Base-by-base conservation (phyloP, 768 basidiomycete genomes). In the Hericium coralloides region DNA sequence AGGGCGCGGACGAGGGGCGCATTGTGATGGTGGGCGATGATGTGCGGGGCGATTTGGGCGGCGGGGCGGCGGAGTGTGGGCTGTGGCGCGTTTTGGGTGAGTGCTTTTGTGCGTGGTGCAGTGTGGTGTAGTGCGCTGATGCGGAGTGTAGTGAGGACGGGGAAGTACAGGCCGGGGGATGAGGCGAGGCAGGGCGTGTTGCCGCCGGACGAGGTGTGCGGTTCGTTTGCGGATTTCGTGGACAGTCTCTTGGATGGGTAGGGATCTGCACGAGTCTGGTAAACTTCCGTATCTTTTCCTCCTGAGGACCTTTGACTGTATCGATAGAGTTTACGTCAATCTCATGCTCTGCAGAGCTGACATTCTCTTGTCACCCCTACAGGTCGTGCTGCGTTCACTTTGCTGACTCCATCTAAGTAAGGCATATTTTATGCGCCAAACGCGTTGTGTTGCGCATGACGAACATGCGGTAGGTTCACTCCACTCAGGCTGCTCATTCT, bases 11-110 rank as follows among this genome's bases (percentile, higher is more conserved):
- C 31, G 37, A 60, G 41, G 38, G 68, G 43, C 65, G 70, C 52
- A 63, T 65, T 51, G 73, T 80, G 0, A 73, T 88, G 52, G 75
- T 87, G 31, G 87, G 87, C 7, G 87, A 89, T 66, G 87, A 89
- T 62, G 70, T 81, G 1, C 73, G 75, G 45, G 78, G 79, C 36
- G 87, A 89, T 68, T 74, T 87, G 17, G 84, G 85, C 0, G 78
- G 73, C 3, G 86, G 84, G 1, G 82, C 84, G 4, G 55, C 75
- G 2, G 81, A 83, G 53, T 72, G 87, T 0, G 79, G 82, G 2
- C 66, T 89, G 43, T 80, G 77, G 77, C 68, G 87, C 37, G 76
- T 85, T 8, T 71, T 89, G 20, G 85, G 85, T 85, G 61, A 50
- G 79, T 54, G 9, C 18, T 49, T 56, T 41, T 9, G 36, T 20